These are phyloP conservation scores for Skeletonema grethae DNA, from an alignment of 108 stramenopile species.

Conservation along the genomic window DNA sequence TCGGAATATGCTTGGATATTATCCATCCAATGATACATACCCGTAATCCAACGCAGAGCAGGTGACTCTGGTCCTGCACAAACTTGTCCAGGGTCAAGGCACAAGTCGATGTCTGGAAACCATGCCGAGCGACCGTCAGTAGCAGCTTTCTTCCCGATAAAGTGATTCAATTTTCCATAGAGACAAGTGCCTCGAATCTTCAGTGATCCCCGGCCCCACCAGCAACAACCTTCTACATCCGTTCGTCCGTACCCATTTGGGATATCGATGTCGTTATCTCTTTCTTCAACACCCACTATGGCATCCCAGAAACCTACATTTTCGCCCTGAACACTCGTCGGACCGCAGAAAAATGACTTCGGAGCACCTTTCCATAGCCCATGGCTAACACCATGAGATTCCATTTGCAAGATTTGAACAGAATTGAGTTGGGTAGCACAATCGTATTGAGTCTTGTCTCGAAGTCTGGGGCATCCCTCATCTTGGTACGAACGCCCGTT, in stretches of 20 bases:
- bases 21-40: conserved; percentile 55
- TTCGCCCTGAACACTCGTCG: conserved; percentile 16
- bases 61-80: conserved; percentile 39
- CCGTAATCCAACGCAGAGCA: conserved; percentile 49
- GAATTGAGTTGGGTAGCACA: conserved; percentile 33
- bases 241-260: conserved; percentile 39
- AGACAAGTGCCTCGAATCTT: conserved; percentile 49
- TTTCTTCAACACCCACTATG: conserved; percentile 5
- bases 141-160: conserved; percentile 43
- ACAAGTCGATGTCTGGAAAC: conserved; percentile 53
- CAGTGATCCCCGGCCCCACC: conserved; percentile 56
- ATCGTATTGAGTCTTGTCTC: conserved; percentile 30
- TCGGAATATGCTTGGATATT: conserved; percentile 38
- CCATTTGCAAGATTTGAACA: conserved; percentile 30
- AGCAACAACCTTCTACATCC: conserved; percentile 56
- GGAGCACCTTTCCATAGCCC: conserved; percentile 38
- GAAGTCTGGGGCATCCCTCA: conserved; percentile 13
- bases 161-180: conserved; percentile 50
- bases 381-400: conserved; percentile 24
- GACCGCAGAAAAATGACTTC: conserved; percentile 45
- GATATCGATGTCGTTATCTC: conserved; percentile 21
- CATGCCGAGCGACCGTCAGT: conserved; percentile 31
- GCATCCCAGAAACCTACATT: conserved; percentile 43
- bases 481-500: conserved; percentile 28
- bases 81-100: conserved; percentile 37